A percentile compares a stretch with the other conserved stretches of the same genome.
phyloP scores from a whole-genome alignment of 2,329 filamentous ascomycete species.

The Fusarium miscanthi region DNA sequence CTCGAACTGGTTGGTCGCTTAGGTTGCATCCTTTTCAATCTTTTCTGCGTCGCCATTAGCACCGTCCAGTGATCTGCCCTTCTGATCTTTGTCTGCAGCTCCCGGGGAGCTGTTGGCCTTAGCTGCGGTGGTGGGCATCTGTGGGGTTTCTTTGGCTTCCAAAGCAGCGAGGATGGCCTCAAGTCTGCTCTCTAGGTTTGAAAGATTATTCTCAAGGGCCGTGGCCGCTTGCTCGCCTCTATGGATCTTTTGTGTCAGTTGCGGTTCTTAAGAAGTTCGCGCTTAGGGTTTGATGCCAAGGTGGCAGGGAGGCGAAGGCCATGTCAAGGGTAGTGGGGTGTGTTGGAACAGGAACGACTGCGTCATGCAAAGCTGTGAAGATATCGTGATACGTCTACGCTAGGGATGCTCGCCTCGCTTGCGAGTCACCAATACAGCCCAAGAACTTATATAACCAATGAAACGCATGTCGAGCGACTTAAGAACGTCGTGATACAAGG shows the following conservation, averaged over 20 bases:
- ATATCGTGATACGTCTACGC: background rate
- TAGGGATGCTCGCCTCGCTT: background rate
- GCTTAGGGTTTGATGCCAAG: background rate
- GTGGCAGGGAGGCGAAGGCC: background rate
- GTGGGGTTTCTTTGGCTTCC: conserved; percentile 46
- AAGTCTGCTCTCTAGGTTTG: conserved; percentile 64
- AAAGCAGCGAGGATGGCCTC: conserved; percentile 64
- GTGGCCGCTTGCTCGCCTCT: conserved; percentile 67
- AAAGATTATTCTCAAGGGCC: conserved; percentile 64
- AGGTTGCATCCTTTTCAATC: conserved; percentile 11
- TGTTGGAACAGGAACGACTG: background rate
- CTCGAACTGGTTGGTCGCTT: background rate
- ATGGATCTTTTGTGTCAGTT: conserved; percentile 31
- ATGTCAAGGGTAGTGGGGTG: background rate
- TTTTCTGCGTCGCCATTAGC: conserved; percentile 3
- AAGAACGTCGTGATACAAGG: background rate
- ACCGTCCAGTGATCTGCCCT: background rate
- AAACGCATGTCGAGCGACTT: background rate
- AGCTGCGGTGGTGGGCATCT: background rate
- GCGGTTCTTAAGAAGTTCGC: background rate
- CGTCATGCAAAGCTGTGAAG: background rate
- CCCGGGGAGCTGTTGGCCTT: background rate
- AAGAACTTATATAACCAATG: background rate
- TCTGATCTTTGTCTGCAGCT: background rate
- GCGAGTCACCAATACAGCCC: background rate